Conservation (phyloP, 2,329 filamentous ascomycete species). For the Penicillium sp. region DNA sequence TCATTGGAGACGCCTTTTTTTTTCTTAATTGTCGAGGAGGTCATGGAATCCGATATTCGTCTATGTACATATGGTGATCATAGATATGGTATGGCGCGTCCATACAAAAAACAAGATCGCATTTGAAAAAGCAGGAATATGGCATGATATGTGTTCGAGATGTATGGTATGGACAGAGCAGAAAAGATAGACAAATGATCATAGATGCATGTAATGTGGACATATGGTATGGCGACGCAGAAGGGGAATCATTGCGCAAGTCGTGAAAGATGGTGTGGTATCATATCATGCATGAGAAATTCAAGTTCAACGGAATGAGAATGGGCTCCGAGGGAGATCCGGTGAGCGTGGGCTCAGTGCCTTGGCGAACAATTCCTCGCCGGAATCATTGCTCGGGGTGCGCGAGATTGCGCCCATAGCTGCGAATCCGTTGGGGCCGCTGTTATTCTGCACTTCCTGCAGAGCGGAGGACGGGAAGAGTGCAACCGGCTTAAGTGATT, state of each 20-base stretch:
- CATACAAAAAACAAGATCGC: background rate
- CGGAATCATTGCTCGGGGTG: constrained; percentile 52
- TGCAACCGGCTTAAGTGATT: constrained; percentile 34
- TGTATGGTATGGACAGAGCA: background rate
- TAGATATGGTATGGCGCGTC: constrained; percentile 9
- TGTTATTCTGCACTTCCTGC: constrained; percentile 36
- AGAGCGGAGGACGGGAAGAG: constrained; percentile 42
- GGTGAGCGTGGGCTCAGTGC: constrained; percentile 84
- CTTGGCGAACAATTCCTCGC: constrained; percentile 83
- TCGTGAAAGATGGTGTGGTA: constrained; percentile 12
- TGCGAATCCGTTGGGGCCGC: constrained; percentile 25
- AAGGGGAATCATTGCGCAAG: constrained; percentile 30
- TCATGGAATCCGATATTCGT: background rate
- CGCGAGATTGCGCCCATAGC: constrained; percentile 27
- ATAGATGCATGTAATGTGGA: constrained; percentile 14
- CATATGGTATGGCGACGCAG: constrained; percentile 16
- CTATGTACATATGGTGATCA: constrained; percentile 22
- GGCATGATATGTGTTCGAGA: background rate
- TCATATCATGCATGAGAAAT: constrained; percentile 8
- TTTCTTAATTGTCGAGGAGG: background rate
- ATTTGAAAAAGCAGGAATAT: constrained; percentile 15
- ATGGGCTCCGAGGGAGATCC: constrained; percentile 81
- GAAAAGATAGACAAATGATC: constrained; percentile 4
- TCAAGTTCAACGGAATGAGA: constrained; percentile 55
- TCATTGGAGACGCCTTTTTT: background rate